Conservation (phyloP, 2,329 filamentous ascomycete species). For the Cadophora malorum region DNA sequence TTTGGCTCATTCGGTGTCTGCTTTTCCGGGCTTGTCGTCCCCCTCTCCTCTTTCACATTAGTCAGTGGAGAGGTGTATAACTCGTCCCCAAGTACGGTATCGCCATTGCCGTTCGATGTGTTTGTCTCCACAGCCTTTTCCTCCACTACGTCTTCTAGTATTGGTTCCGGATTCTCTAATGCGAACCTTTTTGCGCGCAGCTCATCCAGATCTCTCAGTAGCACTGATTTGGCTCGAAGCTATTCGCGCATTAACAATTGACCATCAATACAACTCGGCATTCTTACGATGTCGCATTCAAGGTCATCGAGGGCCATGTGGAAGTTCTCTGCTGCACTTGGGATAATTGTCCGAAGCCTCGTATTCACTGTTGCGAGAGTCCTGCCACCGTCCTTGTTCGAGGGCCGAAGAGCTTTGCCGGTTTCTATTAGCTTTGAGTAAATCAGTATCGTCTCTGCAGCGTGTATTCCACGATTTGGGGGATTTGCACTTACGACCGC, state of each 20-base stretch:
- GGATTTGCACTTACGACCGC: conserved; percentile 55
- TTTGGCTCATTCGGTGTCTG: conserved; percentile 14
- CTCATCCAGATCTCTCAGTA: conserved; percentile 59
- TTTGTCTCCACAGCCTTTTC: conserved; percentile 38
- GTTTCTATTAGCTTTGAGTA: conserved; percentile 60
- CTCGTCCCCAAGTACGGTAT: not conserved
- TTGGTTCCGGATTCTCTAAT: conserved; percentile 39
- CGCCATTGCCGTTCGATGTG: not conserved
- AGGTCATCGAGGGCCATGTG: conserved; percentile 62
- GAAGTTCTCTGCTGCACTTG: conserved; percentile 42
- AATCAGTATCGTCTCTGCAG: not conserved
- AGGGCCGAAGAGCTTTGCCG: conserved; percentile 61
- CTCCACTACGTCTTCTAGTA: conserved; percentile 27
- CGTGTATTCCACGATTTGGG: not conserved
- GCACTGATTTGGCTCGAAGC: conserved; percentile 60
- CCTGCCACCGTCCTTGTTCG: conserved; percentile 53
- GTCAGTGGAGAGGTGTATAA: conserved; percentile 20
- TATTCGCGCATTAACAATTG: conserved; percentile 39
- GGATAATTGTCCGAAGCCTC: conserved; percentile 39
- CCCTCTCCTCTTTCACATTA: conserved; percentile 35
- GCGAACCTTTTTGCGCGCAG: conserved; percentile 41
- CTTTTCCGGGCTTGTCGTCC: conserved; percentile 30
- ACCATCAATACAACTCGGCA: not conserved
- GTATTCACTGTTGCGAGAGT: conserved; percentile 43
- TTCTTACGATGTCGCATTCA: conserved; percentile 62